Conservation (phyloP, 176 grass and related monocot species). For the Aegilops speltoides region DNA sequence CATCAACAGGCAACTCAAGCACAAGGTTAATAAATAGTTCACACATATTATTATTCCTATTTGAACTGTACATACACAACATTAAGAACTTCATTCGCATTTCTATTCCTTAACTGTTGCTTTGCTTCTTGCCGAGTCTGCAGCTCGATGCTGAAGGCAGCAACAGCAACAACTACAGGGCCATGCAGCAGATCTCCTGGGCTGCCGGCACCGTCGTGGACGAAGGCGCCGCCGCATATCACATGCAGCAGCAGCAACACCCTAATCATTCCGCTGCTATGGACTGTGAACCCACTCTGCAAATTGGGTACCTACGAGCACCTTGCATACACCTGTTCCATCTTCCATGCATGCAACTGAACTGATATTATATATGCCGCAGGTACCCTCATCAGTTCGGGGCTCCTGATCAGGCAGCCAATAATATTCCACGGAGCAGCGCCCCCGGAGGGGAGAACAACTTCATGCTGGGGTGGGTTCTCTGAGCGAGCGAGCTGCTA, state of each 20-base stretch:
- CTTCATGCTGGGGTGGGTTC: slow-evolving; percentile 92
- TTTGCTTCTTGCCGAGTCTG: background rate
- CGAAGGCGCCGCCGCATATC: slow-evolving; percentile 48
- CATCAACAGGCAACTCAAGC: slow-evolving; percentile 90
- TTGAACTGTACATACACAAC: background rate
- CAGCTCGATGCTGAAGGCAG: slow-evolving; percentile 72
- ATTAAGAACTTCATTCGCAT: background rate
- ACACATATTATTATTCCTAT: background rate
- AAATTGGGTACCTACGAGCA: slow-evolving; percentile 62
- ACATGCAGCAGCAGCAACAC: slow-evolving; percentile 47
- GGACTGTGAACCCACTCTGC: slow-evolving; percentile 80
- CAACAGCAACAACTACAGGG: slow-evolving; percentile 47
- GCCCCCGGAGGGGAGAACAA: slow-evolving; percentile 58
- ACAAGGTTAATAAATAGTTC: slow-evolving; percentile 38
- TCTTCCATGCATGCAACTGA: background rate
- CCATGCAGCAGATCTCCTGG: slow-evolving; percentile 61
- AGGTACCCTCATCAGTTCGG: slow-evolving; percentile 80
- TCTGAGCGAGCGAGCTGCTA: slow-evolving; percentile 30
- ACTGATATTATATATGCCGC: background rate
- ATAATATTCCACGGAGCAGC: slow-evolving; percentile 49
- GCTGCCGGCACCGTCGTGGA: slow-evolving; percentile 46
- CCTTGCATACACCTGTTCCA: background rate
- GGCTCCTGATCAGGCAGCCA: slow-evolving; percentile 36
- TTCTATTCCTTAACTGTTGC: background rate
- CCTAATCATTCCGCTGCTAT: slow-evolving; percentile 49